Percentiles rank a stretch among this genome's conserved stretches.
These are phyloP conservation scores for Suhomyces chickasaworum DNA, from an alignment of 1,139 yeast genomes.

Conservation along the genomic window DNA sequence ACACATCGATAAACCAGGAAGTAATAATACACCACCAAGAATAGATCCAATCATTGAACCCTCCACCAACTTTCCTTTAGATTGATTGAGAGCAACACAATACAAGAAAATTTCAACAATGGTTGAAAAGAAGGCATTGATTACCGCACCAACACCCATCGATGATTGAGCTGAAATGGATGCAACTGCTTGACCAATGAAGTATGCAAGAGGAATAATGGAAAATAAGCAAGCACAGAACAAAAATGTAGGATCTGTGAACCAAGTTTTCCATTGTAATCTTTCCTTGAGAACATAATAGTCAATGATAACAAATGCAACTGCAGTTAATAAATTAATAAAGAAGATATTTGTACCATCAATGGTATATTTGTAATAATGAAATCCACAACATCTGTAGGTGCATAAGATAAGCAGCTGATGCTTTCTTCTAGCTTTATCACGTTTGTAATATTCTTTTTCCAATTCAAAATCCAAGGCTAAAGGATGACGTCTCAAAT, in stretches of 20 bases:
- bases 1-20: conserved; percentile 97
- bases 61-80: conserved; percentile 88
- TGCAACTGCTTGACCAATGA: conserved; percentile 98
- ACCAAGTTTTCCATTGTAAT: conserved; percentile 47
- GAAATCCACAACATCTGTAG: conserved; percentile 87
- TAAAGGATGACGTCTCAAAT: conserved; percentile 86
- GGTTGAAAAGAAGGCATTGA: conserved; percentile 96
- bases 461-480: conserved; percentile 75
- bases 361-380: conserved; percentile 91
- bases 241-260: conserved; percentile 63
- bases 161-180: conserved; percentile 97
- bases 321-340: conserved; percentile 78
- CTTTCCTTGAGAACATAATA: conserved; percentile 62
- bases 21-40: conserved; percentile 83
- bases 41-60: conserved; percentile 98
- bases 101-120: conserved; percentile 90
- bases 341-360: conserved; percentile 95
- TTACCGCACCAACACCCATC: conserved; percentile 99
- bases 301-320: conserved; percentile 80
- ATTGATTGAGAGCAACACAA: conserved; percentile 85
- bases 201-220: conserved; percentile 91
- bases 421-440: conserved; percentile 27
- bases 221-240: conserved; percentile 80
- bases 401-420: conserved; percentile 70
- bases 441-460: conserved; percentile 44